Evolutionary conservation across 495 filamentous ascomycete species (phyloP).

Genomic region (Thozetella sp.): DNA sequence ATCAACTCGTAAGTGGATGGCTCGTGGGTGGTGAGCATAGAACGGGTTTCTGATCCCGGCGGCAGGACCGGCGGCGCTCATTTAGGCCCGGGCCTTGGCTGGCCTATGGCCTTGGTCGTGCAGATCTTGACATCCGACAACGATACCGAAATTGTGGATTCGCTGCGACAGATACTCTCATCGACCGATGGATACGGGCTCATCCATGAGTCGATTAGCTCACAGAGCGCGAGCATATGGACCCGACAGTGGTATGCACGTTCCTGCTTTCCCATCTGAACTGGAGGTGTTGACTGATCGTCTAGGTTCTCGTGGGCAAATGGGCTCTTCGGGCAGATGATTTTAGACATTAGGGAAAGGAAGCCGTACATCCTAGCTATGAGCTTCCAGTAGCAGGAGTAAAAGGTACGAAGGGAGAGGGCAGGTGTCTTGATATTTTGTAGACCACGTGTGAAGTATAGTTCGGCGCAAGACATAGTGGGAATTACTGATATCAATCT

Average conservation of each 20-base stretch:
- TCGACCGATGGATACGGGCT: slow-evolving; percentile 53
- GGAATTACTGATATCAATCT: too few relatives aligned
- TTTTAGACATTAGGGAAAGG: slow-evolving; percentile 49
- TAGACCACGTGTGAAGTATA: too few relatives aligned
- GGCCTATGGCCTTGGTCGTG: slow-evolving; percentile 59
- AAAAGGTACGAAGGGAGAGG: slow-evolving; percentile 20
- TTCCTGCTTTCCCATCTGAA: neutral
- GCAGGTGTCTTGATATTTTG: neutral
- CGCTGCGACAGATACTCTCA: slow-evolving; percentile 50
- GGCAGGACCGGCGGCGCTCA: slow-evolving; percentile 66
- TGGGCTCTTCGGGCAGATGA: slow-evolving; percentile 59
- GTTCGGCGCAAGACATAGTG: too few relatives aligned
- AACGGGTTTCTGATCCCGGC: slow-evolving; percentile 35
- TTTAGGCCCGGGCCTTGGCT: slow-evolving; percentile 49
- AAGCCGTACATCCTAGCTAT: slow-evolving; percentile 43
- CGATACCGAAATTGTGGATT: slow-evolving; percentile 51
- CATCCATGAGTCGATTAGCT: slow-evolving; percentile 38
- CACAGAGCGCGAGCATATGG: slow-evolving; percentile 34
- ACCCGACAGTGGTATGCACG: slow-evolving; percentile 50
- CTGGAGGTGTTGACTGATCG: neutral
- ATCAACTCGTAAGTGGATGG: slow-evolving; percentile 48
- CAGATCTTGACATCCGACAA: slow-evolving; percentile 49
- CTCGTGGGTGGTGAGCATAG: neutral
- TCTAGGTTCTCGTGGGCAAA: slow-evolving; percentile 65
- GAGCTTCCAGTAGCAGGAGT: slow-evolving; percentile 25